Percentiles rank a stretch among this genome's conserved stretches.
These are phyloP conservation scores for Eutrema japonicum DNA, from an alignment of 345 rosid species.

Conservation along the genomic window DNA sequence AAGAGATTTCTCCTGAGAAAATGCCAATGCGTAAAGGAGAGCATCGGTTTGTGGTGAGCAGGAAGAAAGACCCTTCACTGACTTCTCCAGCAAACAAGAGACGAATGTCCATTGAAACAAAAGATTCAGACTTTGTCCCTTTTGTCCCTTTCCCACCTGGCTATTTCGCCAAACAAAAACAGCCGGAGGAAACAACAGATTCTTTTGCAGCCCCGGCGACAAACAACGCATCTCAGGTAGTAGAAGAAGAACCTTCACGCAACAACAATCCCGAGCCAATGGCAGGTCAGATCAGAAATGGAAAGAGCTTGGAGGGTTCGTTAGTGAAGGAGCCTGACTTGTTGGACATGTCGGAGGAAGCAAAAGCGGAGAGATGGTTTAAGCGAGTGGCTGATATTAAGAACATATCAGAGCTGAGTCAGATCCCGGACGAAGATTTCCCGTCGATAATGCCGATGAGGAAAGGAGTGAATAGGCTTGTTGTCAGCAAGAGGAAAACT, in stretches of 20 bases:
- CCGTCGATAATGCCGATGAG: conserved; percentile 99
- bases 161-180: conserved; percentile 67
- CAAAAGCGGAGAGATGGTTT: conserved; percentile 98
- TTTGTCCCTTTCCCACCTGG: conserved; percentile 87
- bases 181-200: conserved; percentile 45
- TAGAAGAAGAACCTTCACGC: conserved; percentile 41
- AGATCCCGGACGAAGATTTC: conserved; percentile 97
- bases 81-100: conserved; percentile 78
- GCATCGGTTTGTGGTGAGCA: conserved; percentile 77
- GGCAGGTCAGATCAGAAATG: conserved; percentile 38
- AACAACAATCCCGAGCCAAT: conserved; percentile 20
- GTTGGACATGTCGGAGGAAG: conserved; percentile 99
- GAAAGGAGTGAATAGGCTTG: conserved; percentile 96
- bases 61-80: conserved; percentile 76
- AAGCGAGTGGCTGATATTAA: conserved; percentile 86
- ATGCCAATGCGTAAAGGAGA: conserved; percentile 88
- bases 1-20: conserved; percentile 66
- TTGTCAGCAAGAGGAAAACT: conserved; percentile 93
- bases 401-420: conserved; percentile 95
- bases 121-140: conserved; percentile 63
- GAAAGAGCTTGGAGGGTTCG: conserved; percentile 91
- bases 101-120: conserved; percentile 57
- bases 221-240: conserved; percentile 28
- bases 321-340: conserved; percentile 82
- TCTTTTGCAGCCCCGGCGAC: conserved; percentile 37